Conservation (phyloP, 108 stramenopile species). For the Cyclotella atomus region DNA sequence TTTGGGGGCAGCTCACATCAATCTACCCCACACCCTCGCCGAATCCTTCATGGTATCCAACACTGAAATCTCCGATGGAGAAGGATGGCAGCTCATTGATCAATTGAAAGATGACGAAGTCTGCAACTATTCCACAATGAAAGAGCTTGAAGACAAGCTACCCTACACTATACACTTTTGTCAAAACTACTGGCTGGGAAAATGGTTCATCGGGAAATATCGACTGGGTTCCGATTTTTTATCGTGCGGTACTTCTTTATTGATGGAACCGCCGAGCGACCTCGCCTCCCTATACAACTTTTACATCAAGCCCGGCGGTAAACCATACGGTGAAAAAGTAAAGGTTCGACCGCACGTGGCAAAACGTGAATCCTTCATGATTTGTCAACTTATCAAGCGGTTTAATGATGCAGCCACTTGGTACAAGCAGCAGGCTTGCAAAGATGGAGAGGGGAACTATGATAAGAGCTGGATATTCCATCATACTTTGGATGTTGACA, state of each 20-base stretch:
- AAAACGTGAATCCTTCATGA: conserved; percentile 72
- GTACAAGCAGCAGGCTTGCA: conserved; percentile 78
- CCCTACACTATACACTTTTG: conserved; percentile 66
- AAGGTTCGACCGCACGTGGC: conserved; percentile 35
- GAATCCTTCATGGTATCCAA: conserved; percentile 79
- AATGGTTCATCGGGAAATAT: conserved; percentile 81
- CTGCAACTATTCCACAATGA: conserved; percentile 51
- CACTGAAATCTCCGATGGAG: conserved; percentile 42
- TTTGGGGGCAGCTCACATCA: conserved; percentile 81
- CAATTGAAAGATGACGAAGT: conserved; percentile 41
- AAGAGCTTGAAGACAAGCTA: conserved; percentile 37
- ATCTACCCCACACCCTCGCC: conserved; percentile 64
- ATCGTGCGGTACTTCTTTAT: conserved; percentile 69
- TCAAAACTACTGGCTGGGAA: conserved; percentile 60
- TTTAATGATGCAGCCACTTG: conserved; percentile 79
- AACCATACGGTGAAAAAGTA: conserved; percentile 36
- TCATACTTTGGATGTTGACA: conserved; percentile 48
- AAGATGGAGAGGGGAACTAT: conserved; percentile 62
- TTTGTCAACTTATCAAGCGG: conserved; percentile 68
- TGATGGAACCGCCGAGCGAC: conserved; percentile 68
- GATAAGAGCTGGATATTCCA: conserved; percentile 68
- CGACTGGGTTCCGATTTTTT: conserved; percentile 73
- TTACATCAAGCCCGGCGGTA: conserved; percentile 55
- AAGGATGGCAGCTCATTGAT: conserved; percentile 73
- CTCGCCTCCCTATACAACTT: conserved; percentile 56